These are phyloP conservation scores for Cladochytrium replicatum DNA, from an alignment of 192 early-diverging fungal genomes.

Conservation along the genomic window DNA sequence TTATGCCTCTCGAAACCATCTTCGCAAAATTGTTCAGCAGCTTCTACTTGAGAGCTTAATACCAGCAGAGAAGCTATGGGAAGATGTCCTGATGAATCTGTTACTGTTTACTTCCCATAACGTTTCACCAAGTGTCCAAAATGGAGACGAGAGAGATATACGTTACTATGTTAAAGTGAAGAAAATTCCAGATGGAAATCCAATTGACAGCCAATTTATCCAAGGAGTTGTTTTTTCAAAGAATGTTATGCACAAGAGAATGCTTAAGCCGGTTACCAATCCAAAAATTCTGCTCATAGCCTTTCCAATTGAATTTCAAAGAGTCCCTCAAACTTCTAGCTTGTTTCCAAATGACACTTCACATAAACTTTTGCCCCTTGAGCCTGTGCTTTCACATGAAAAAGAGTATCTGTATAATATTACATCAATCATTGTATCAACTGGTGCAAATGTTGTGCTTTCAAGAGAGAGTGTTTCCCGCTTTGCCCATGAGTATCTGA, in stretches of 20 bases:
- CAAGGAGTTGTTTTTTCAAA: slow-evolving; percentile 91
- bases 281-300: slow-evolving; percentile 81
- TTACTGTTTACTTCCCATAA: slow-evolving; percentile 54
- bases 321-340: slow-evolving; percentile 57
- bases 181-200: slow-evolving; percentile 78
- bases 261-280: slow-evolving; percentile 54
- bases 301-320: slow-evolving; percentile 76
- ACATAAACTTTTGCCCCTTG: slow-evolving; percentile 72
- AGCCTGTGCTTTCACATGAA: slow-evolving; percentile 75
- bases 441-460: slow-evolving; percentile 70
- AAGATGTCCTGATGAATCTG: slow-evolving; percentile 59
- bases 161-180: slow-evolving; percentile 91
- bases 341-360: no score
- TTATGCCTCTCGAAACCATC: slow-evolving; percentile 53
- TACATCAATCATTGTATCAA: slow-evolving; percentile 63
- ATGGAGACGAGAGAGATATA: slow-evolving; percentile 76
- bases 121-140: slow-evolving; percentile 53
- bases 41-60: slow-evolving; percentile 58
- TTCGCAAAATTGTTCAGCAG: slow-evolving; percentile 60
- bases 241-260: slow-evolving; percentile 81
- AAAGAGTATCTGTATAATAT: slow-evolving; percentile 71
- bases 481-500: slow-evolving; percentile 72
- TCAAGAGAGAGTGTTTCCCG: slow-evolving; percentile 74
- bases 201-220: slow-evolving; percentile 72
- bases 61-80: slow-evolving; percentile 42